These are phyloP conservation scores for Acanthamoeba sp. DNA, from an alignment of 208 protist species.

Conservation along the genomic window DNA sequence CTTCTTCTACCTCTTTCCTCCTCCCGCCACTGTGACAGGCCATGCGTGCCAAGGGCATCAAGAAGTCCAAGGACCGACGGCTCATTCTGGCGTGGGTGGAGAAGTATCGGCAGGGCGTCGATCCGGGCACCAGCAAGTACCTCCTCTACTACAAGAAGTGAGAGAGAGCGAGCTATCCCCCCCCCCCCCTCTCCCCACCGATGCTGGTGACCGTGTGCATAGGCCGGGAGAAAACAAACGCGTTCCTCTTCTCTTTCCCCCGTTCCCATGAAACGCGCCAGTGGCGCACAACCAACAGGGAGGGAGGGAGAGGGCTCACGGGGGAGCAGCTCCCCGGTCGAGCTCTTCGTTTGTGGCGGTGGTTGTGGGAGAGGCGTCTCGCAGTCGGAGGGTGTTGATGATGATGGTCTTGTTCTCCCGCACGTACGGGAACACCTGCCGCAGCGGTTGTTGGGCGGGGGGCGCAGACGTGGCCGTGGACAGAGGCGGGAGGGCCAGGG, in stretches of 20 bases:
- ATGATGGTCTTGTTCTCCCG: conserved; percentile 22
- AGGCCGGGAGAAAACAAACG: no score
- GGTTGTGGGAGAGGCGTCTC: no score
- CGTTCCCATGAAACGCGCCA: no score
- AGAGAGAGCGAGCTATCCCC: no score
- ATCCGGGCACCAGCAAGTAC: conserved; percentile 69
- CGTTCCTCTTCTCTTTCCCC: no score
- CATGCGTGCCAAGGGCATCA: conserved; percentile 45
- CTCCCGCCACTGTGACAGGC: neutral
- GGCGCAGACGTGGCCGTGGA: neutral
- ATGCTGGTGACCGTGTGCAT: no score
- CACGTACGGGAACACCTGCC: neutral
- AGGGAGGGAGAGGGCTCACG: no score
- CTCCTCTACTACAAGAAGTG: conserved; percentile 58
- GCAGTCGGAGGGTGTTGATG: neutral
- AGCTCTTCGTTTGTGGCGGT: no score
- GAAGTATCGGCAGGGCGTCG: conserved; percentile 55
- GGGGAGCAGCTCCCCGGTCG: no score
- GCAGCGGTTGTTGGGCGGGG: neutral
- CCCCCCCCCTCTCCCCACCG: no score
- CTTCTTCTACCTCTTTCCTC: neutral
- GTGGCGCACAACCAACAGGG: no score
- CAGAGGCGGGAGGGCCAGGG: neutral
- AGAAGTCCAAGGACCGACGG: neutral
- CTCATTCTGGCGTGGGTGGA: conserved; percentile 61